Evolutionary conservation across 2,329 filamentous ascomycete species (phyloP).

Genomic region (Xylariaceae sp.): DNA sequence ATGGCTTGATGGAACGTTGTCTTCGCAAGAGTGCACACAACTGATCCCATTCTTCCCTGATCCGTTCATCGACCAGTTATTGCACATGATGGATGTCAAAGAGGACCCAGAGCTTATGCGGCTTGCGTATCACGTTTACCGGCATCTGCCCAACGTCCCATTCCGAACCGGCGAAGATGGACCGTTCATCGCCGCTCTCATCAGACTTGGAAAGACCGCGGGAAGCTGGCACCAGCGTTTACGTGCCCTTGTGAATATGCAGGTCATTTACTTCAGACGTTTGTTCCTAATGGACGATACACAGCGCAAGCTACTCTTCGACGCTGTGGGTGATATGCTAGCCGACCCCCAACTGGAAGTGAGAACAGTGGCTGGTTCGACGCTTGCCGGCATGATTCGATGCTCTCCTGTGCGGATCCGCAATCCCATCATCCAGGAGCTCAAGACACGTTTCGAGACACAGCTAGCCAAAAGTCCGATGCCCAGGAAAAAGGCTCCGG

Average conservation of each 20-base stretch:
- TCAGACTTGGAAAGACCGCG: constrained; percentile 80
- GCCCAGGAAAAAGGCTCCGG: constrained; percentile 64
- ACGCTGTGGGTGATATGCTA: constrained; percentile 93
- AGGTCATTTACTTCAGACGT: constrained; percentile 95
- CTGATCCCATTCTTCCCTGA: constrained; percentile 88
- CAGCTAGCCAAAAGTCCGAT: constrained; percentile 81
- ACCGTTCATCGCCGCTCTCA: constrained; percentile 78
- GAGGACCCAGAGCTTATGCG: constrained; percentile 95
- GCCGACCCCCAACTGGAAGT: constrained; percentile 90
- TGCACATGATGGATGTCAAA: constrained; percentile 99
- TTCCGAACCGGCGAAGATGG: constrained; percentile 82
- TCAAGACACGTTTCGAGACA: constrained; percentile 75
- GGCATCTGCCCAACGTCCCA: constrained; percentile 91
- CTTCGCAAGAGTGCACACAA: constrained; percentile 88
- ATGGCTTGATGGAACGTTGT: constrained; percentile 89
- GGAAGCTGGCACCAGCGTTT: constrained; percentile 93
- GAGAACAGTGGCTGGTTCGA: constrained; percentile 85
- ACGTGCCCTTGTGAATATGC: constrained; percentile 94
- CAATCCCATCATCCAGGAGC: constrained; percentile 67
- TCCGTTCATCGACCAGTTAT: constrained; percentile 82
- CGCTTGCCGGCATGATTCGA: constrained; percentile 94
- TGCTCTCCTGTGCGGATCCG: constrained; percentile 83
- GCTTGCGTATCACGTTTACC: constrained; percentile 93
- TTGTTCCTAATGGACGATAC: constrained; percentile 76
- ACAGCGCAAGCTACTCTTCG: constrained; percentile 78